Evolutionary conservation across 495 filamentous ascomycete species (phyloP), one percentile per base, ranked within the genome.

Genomic region (Bryoglossum gracile): DNA sequence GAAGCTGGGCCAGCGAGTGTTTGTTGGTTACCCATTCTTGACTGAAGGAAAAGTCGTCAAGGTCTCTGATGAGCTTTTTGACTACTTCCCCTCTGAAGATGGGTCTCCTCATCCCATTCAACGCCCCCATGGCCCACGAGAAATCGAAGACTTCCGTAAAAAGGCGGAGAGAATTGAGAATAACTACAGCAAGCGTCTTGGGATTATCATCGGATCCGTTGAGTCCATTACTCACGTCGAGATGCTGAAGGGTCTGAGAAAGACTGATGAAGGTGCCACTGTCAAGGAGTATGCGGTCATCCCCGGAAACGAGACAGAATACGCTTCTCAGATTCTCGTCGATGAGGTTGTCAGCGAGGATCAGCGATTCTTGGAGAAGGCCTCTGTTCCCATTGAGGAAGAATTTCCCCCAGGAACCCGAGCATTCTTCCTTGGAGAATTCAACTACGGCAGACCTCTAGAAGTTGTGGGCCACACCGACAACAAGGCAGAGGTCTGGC

Each of bases 401-500:
- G 94, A 99, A 53, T 96, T 97, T 59, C 90, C 94, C 0, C 64
- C 80, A 44, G 81, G 79, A 42, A 81, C 86, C 11, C 75, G 79
- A 33, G 89, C 84, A 1, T 97, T 99, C 70, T 99, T 95, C 71
- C 68, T 99, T n/a, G 94, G 94, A 34, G 94, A 96, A 3, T 91
- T 82, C 68, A 87, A 87, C 58, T 96, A 94, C 57, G 94, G 94
- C 10, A 78, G 89, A 36, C 92, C 94, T 1, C 67, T 95, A 13
- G 80, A 94, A 65, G 80, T 99, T 43, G 76, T 76, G n/a, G 76
- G 80, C 2, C 86, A 95, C 57, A 73, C 71, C 8, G 70, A 76
- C 38, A 82, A 84, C 53, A 87, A 82, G 58, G 82, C 85, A 13
- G 81, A 85, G 51, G 80, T 94, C 41, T 77, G 84, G 71, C 67